Evolutionary conservation across 805 yeast genomes (phyloP).

Genomic region (Candida ponderosae): DNA sequence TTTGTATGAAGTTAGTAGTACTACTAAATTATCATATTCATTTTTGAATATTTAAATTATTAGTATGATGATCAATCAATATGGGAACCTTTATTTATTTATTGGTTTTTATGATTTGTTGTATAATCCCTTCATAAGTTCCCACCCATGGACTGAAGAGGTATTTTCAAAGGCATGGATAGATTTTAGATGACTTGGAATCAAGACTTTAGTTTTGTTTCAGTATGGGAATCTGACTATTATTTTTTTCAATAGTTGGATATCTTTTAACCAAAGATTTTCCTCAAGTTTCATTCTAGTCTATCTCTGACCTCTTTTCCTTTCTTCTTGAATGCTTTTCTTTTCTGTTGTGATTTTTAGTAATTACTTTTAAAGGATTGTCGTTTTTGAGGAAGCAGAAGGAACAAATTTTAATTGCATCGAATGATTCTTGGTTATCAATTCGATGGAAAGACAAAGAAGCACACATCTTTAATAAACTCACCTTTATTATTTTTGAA

Average conservation of each 20-base stretch:
- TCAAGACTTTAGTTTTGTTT: too few relatives aligned
- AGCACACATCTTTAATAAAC: too few relatives aligned
- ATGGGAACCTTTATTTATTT: background rate
- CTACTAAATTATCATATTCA: background rate
- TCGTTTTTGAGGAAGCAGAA: too few relatives aligned
- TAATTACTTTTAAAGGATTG: too few relatives aligned
- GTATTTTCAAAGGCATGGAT: background rate
- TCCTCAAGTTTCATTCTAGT: too few relatives aligned
- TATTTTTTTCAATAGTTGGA: too few relatives aligned
- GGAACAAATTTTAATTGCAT: slow-evolving; percentile 2
- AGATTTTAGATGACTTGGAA: background rate
- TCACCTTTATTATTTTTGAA: background rate
- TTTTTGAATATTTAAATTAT: background rate
- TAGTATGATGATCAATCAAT: background rate
- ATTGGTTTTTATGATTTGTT: too few relatives aligned
- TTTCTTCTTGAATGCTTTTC: background rate
- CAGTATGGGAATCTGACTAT: too few relatives aligned
- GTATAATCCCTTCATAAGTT: background rate
- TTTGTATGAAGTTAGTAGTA: background rate
- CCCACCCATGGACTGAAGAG: background rate
- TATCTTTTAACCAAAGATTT: too few relatives aligned
- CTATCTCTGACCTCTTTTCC: background rate
- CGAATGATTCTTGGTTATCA: slow-evolving; percentile 23
- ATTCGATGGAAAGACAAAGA: slow-evolving; percentile 14
- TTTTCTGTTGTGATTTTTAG: background rate